Base-by-base conservation (phyloP, 345 rosid genomes). In the Rhodamnia argentea region DNA sequence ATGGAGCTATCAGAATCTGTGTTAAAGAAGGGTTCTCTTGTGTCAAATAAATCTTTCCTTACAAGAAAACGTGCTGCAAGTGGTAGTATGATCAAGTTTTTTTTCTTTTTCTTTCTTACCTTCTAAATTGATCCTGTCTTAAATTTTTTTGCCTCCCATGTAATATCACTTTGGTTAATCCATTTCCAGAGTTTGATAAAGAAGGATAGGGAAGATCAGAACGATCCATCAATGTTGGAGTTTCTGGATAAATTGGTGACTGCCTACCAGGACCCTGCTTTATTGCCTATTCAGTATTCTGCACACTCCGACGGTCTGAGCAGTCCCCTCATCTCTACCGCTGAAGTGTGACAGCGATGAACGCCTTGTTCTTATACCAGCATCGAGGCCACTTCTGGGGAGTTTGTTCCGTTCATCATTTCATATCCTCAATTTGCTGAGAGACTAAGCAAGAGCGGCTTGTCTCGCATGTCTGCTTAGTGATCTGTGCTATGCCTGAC, bases 181-280 rank as follows among this genome's bases (percentile, higher is more conserved):
- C 56, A 37, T 37, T 62, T 88, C 70, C 90, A 96, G 99, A 94
- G 90, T 84, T 86, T 97, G 92, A 91, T 95, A 84, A 94, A 90
- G 90, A 95, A 94, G 88, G 99, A 97, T 87, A 92, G 87, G 87
- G 90, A 90, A 85, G 99, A 97, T 62, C 89, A 75, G 87, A 84
- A 89, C 54, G 93, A 96, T 86, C 86, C 92, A 32, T 84, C 87
- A 26, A 94, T 97, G 95, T 76, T 54, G 7, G 95, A 92, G 86
- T 97, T 97, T 88, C 93, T 90, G 85, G 85, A 90, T 64, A 84
- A 64, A 42, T 83, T 96, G 90, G 94, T 87, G 52, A 91, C 89
- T 86, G 94, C 98, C 32, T 97, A 97, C 90, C 91, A 89, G 89
- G 99, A 96, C 86, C 99, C 99, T 12, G 95, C 96, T 85, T 85